phyloP scores from a whole-genome alignment of 345 rosid species.

The Raphanus sativus region DNA sequence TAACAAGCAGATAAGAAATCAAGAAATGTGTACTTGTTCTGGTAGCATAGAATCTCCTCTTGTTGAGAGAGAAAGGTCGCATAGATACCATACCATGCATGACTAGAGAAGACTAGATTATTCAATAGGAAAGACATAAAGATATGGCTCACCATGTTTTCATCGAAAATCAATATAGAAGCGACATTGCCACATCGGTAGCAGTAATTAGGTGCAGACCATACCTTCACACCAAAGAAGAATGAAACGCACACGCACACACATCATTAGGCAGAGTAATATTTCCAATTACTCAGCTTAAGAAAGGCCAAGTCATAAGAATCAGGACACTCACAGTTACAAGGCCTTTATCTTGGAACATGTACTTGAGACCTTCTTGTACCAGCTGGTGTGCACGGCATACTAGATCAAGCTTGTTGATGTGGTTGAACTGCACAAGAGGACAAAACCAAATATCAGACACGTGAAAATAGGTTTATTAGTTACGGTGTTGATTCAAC shows the following conservation, averaged over 20 bases:
- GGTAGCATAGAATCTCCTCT: slow-evolving; percentile 1
- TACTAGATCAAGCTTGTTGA: slow-evolving; percentile 91
- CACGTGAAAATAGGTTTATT: slow-evolving; percentile 13
- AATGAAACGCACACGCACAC: background rate
- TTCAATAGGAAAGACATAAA: background rate
- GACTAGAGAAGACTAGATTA: background rate
- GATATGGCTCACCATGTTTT: slow-evolving; percentile 74
- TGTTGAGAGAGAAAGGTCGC: background rate
- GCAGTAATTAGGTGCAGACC: slow-evolving; percentile 99
- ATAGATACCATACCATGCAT: background rate
- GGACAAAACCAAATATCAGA: slow-evolving; percentile 13
- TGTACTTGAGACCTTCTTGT: slow-evolving; percentile 99
- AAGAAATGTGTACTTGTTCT: background rate
- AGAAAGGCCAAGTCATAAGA: background rate
- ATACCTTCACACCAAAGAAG: slow-evolving; percentile 57
- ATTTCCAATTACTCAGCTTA: background rate
- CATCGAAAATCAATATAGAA: slow-evolving; percentile 93
- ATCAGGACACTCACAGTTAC: slow-evolving; percentile 68
- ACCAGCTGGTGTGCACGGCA: slow-evolving; percentile 99
- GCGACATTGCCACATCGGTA: slow-evolving; percentile 99
- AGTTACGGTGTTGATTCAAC: background rate
- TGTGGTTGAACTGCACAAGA: slow-evolving; percentile 76
- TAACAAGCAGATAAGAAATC: background rate
- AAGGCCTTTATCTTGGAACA: slow-evolving; percentile 99
- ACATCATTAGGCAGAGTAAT: slow-evolving; percentile 3